A percentile compares a stretch with the other conserved stretches of the same genome.
These are phyloP conservation scores for Mimosa pudica DNA, from an alignment of 306 rosid genomes.

Conservation along the genomic window DNA sequence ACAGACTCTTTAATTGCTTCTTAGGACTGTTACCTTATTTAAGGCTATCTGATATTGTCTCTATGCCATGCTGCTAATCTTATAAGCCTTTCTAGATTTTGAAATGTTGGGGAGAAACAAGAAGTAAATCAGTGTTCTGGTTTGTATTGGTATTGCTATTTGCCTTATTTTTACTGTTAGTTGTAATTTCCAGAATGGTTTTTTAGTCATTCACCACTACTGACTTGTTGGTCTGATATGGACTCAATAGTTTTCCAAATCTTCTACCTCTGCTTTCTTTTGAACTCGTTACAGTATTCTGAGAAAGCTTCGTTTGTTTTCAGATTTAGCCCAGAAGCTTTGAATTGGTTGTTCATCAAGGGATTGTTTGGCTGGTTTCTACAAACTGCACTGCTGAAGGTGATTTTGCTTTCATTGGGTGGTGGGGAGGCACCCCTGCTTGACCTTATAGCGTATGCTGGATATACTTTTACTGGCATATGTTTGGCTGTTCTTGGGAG, in stretches of 20 bases:
- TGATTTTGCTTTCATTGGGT: conserved; percentile 60
- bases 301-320: conserved; percentile 13
- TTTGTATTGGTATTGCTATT: background rate
- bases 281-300: background rate
- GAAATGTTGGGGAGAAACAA: background rate
- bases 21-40: background rate
- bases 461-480: conserved; percentile 63
- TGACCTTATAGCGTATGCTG: conserved; percentile 68
- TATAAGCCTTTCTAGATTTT: background rate
- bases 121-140: background rate
- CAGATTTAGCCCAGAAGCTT: conserved; percentile 77
- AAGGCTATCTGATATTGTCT: background rate
- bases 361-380: conserved; percentile 70
- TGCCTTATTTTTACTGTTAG: conserved; percentile 1
- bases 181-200: background rate
- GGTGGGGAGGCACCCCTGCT: conserved; percentile 75
- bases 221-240: background rate
- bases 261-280: background rate
- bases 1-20: background rate
- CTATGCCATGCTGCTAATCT: background rate
- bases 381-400: conserved; percentile 60
- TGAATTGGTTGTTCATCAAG: conserved; percentile 75
- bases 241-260: background rate
- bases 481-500: conserved; percentile 66
- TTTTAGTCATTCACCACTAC: background rate